These are phyloP conservation scores for Pleochaeta shiraiana DNA, from an alignment of 2,329 filamentous ascomycete species.

Conservation along the genomic window DNA sequence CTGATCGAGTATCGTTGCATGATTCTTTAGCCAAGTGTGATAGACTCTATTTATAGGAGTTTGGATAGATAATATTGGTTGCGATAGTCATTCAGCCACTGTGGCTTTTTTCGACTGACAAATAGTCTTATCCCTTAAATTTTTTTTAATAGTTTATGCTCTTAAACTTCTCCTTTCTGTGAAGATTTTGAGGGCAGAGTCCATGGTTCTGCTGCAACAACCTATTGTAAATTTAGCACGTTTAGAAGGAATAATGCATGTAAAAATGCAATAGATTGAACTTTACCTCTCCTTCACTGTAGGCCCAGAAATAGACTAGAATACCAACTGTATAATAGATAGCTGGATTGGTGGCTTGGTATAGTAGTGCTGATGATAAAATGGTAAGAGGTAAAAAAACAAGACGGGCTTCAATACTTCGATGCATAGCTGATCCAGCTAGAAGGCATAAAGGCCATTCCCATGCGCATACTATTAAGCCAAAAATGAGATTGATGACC, in stretches of 20 bases:
- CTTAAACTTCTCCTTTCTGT: too few species aligned
- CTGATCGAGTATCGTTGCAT: too few species aligned
- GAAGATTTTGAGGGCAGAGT: slow-evolving; percentile 12
- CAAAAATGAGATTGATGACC: slow-evolving; percentile 70
- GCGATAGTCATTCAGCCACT: too few species aligned
- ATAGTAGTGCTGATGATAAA: slow-evolving; percentile 54
- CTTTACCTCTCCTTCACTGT: slow-evolving; percentile 87
- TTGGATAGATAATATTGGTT: too few species aligned
- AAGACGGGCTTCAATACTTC: slow-evolving; percentile 70
- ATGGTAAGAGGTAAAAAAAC: slow-evolving; percentile 62
- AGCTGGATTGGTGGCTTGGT: slow-evolving; percentile 81
- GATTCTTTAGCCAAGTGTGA: too few species aligned
- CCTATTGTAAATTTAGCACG: slow-evolving; percentile 9
- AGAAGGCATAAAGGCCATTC: slow-evolving; percentile 75
- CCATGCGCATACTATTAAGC: slow-evolving; percentile 56
- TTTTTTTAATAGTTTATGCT: too few species aligned
- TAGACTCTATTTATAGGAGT: too few species aligned
- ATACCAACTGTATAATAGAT: slow-evolving; percentile 81
- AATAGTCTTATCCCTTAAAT: too few species aligned
- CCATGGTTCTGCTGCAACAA: slow-evolving; percentile 15
- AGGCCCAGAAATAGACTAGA: slow-evolving; percentile 87
- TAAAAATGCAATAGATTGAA: neutral
- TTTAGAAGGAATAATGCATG: neutral
- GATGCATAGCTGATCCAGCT: slow-evolving; percentile 58
- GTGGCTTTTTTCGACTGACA: too few species aligned